These are phyloP conservation scores for Posidonia oceanica DNA, from an alignment of 116 monocot species.

Conservation along the genomic window DNA sequence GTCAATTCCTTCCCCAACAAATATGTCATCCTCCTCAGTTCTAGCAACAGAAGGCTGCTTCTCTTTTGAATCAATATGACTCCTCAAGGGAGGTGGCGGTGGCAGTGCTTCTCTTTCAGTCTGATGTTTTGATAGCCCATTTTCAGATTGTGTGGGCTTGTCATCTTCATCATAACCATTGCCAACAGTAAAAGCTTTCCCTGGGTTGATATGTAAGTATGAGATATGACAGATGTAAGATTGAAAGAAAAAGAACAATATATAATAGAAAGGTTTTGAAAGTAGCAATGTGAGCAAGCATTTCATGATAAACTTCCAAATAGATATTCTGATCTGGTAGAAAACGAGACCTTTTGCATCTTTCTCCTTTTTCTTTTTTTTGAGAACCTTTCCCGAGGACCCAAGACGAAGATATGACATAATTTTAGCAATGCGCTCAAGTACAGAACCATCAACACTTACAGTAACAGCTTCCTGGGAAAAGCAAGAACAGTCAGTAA, in stretches of 20 bases:
- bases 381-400: constrained; percentile 95
- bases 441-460: constrained; percentile 91
- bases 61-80: constrained; percentile 24
- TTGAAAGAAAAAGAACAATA: background rate
- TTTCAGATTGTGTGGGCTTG: constrained; percentile 31
- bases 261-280: background rate
- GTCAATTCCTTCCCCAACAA: constrained; percentile 80
- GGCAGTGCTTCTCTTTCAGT: constrained; percentile 47
- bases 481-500: constrained; percentile 5
- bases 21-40: constrained; percentile 75
- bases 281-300: background rate
- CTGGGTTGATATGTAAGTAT: constrained; percentile 15
- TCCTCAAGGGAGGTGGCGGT: constrained; percentile 43
- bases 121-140: constrained; percentile 27
- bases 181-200: constrained; percentile 25
- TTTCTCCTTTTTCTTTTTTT: constrained; percentile 98
- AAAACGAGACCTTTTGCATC: constrained; percentile 55
- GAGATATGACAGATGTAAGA: background rate
- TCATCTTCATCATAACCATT: constrained; percentile 49
- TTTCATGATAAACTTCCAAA: background rate
- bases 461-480: constrained; percentile 87
- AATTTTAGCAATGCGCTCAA: constrained; percentile 98
- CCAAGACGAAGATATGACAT: constrained; percentile 99
- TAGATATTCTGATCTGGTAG: background rate
- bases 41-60: constrained; percentile 45